Conservation (phyloP, 106 monocot species). For the Dioscorea zingiberensis region DNA sequence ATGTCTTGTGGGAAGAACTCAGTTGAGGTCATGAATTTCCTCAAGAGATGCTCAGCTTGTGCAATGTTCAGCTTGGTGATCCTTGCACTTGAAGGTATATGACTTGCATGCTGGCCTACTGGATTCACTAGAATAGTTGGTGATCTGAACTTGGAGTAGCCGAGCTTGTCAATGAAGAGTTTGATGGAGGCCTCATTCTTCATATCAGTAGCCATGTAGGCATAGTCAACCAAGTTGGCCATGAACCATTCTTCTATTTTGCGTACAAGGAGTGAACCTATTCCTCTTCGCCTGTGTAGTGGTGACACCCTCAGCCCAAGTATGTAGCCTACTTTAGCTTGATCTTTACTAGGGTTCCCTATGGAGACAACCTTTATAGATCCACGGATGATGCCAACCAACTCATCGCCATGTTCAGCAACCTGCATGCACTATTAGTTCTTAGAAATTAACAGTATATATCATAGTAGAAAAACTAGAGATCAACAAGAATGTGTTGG, state of each 20-base stretch:
- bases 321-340: slow-evolving; percentile 16
- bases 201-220: slow-evolving; percentile 7
- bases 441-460: background rate
- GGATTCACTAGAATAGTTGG: slow-evolving; percentile 21
- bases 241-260: slow-evolving; percentile 23
- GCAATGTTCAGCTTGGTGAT: slow-evolving; percentile 1
- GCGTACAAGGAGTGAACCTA: slow-evolving; percentile 9
- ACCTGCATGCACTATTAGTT: background rate
- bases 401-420: background rate
- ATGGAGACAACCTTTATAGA: background rate
- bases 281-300: slow-evolving; percentile 12
- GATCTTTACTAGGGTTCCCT: background rate
- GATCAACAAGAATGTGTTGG: background rate
- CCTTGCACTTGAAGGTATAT: background rate
- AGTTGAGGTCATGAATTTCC: slow-evolving; percentile 8
- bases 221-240: slow-evolving; percentile 14
- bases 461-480: background rate
- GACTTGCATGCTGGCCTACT: slow-evolving; percentile 1
- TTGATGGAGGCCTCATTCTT: slow-evolving; percentile 21
- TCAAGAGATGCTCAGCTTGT: slow-evolving; percentile 14
- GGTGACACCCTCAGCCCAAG: slow-evolving; percentile 21
- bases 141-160: slow-evolving; percentile 15
- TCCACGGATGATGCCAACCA: background rate
- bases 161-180: slow-evolving; percentile 21
- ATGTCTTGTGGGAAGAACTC: slow-evolving; percentile 35